Base-by-base conservation (phyloP, 495 filamentous ascomycete genomes). In the Chaetomidium leptoderma region DNA sequence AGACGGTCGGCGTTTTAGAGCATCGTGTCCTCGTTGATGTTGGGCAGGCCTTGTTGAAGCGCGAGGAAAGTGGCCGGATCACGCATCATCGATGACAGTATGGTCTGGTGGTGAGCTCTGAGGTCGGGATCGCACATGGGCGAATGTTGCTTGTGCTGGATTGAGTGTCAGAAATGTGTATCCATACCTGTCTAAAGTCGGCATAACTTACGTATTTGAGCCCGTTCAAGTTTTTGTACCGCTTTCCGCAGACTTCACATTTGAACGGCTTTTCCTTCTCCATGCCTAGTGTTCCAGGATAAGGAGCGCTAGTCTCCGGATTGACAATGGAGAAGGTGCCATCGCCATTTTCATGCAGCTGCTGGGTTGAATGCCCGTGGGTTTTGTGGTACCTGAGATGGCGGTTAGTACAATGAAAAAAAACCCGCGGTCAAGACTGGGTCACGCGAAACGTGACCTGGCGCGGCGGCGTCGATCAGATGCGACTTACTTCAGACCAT, bases 251-350 rank as follows among this genome's bases (percentile, higher is more conserved):
- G 16, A 89, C 83, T 48, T 97, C 90, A 72, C 93, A 99, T 66
- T 90, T 89, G 73, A 97, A 97, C 6, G 93, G 93, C 73, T 99
- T 99, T 75, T 97, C 91, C 71, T 97, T 99, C 74, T 99, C 93
- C 95, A 99, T 99, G 9, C 95, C 95, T 11, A 95, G 77, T 9
- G 95, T 97, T 51, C 95, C 95, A 0, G 93, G 92, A 59, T 97
- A 97, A 0, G 93, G 93, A 0, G 88, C 78, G 23, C 89, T 91
- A 6, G 95, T 97, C 61, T 96, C 89, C 0, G 93, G 95, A 65
- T 99, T 95, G 49, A 99, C 92, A 46, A 97, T 99, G 8, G 92
- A 97, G 73, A 93, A 96, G 3, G 93, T 97, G 40, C 93, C 95
- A 66, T 99, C 92, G 13, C 86, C 83, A 64, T 99, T 99, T 68